Percentiles rank a stretch among this genome's conserved stretches.
These are phyloP conservation scores for Porphyrellus cyaneotinctus DNA, from an alignment of 768 basidiomycete species.

Conservation along the genomic window DNA sequence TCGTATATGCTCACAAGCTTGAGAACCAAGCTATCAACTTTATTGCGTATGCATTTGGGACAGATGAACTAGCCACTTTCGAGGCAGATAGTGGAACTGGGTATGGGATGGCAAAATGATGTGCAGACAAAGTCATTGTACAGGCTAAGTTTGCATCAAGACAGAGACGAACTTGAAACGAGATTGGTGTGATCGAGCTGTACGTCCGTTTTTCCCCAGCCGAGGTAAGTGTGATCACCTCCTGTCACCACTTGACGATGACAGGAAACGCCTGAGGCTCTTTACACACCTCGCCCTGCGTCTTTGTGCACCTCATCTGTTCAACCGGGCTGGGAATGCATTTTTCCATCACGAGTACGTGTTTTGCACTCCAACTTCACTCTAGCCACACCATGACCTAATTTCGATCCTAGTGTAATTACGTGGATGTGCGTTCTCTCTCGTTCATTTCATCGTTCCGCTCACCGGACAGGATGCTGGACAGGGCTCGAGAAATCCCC, in stretches of 20 bases:
- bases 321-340: no score
- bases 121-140: conserved; percentile 62
- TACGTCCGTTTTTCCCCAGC: conserved; percentile 83
- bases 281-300: conserved; percentile 74
- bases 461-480: background rate
- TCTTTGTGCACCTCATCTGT: conserved; percentile 44
- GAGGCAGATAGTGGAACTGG: conserved; percentile 70
- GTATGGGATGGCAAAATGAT: conserved; percentile 64
- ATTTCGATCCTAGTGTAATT: conserved; percentile 54
- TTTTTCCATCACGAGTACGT: no score
- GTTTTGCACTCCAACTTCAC: no score
- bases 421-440: conserved; percentile 46
- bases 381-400: no score
- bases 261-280: conserved; percentile 48
- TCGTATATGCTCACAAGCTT: conserved; percentile 63
- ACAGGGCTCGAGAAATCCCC: conserved; percentile 81
- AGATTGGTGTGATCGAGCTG: conserved; percentile 76
- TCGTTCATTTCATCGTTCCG: background rate
- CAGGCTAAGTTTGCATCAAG: conserved; percentile 65
- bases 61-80: conserved; percentile 62
- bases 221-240: conserved; percentile 45
- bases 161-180: conserved; percentile 56
- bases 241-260: background rate
- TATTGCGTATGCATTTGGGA: conserved; percentile 59
- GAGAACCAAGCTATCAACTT: conserved; percentile 87